phyloP scores from a whole-genome alignment of 257 asterid genomes.

The Linaria vulgaris region DNA sequence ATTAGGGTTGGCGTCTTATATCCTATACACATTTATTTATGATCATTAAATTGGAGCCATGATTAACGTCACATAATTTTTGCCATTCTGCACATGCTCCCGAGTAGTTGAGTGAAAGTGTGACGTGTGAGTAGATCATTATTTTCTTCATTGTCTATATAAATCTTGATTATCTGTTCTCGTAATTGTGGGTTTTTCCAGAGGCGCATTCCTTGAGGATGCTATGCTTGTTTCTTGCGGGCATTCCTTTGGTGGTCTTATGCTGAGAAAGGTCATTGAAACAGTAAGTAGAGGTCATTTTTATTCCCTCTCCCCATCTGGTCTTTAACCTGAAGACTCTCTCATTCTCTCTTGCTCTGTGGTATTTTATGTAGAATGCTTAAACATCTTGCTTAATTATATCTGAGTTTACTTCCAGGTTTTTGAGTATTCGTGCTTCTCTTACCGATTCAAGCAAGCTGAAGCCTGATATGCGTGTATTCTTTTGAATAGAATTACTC shows the following conservation, averaged over 20 bases:
- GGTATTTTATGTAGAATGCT: slow-evolving; percentile 10
- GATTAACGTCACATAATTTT: background rate
- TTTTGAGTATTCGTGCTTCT: background rate
- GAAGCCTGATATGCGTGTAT: background rate
- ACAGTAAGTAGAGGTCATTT: slow-evolving; percentile 51
- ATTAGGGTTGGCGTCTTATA: slow-evolving; percentile 6
- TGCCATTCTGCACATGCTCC: slow-evolving; percentile 10
- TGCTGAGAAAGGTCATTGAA: slow-evolving; percentile 82
- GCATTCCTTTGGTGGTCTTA: slow-evolving; percentile 95
- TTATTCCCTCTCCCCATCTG: background rate
- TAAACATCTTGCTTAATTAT: slow-evolving; percentile 16
- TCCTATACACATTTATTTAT: slow-evolving; percentile 12
- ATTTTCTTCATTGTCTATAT: slow-evolving; percentile 10
- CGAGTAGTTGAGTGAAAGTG: slow-evolving; percentile 25
- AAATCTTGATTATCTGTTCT: slow-evolving; percentile 22
- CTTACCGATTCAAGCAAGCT: background rate
- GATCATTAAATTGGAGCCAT: slow-evolving; percentile 7
- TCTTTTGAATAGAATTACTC: no score
- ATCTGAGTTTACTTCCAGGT: background rate
- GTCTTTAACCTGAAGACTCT: no score
- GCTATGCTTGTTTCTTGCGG: slow-evolving; percentile 94
- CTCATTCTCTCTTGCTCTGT: slow-evolving; percentile 12
- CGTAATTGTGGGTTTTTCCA: slow-evolving; percentile 44
- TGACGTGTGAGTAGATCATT: background rate
- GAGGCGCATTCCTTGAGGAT: slow-evolving; percentile 95